These are phyloP conservation scores for Dictyostelium discoideum DNA, from an alignment of 78 protist species.

Conservation along the genomic window DNA sequence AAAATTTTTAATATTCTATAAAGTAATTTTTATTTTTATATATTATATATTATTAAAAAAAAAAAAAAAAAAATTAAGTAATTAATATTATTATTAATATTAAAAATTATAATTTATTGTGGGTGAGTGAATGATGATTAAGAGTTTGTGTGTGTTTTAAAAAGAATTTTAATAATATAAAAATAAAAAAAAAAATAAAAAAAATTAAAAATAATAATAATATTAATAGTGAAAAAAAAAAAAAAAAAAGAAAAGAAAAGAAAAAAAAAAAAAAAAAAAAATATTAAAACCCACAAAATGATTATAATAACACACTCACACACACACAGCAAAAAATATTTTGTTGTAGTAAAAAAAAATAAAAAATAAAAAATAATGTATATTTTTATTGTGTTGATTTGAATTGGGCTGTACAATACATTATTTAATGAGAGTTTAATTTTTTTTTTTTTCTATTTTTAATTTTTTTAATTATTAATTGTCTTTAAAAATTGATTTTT, in stretches of 20 bases:
- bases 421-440: neutral
- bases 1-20: too few relatives aligned
- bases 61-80: too few relatives aligned
- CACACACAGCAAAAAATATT: neutral
- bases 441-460: too few relatives aligned
- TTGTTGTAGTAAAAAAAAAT: neutral
- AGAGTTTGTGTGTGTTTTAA: neutral
- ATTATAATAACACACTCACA: too few relatives aligned
- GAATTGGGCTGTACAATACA: neutral
- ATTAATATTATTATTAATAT: too few relatives aligned
- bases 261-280: too few relatives aligned
- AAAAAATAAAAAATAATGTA: neutral
- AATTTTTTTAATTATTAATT: too few relatives aligned
- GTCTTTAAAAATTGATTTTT: neutral
- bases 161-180: neutral
- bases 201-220: neutral
- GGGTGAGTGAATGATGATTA: neutral
- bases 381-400: neutral
- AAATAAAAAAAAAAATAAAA: neutral
- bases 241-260: too few relatives aligned
- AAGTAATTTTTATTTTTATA: too few relatives aligned
- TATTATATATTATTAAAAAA: too few relatives aligned
- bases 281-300: neutral
- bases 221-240: neutral
- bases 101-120: neutral